Evolutionary conservation across 2,329 filamentous ascomycete genomes (phyloP).

Genomic region (Fusarium graminum): DNA sequence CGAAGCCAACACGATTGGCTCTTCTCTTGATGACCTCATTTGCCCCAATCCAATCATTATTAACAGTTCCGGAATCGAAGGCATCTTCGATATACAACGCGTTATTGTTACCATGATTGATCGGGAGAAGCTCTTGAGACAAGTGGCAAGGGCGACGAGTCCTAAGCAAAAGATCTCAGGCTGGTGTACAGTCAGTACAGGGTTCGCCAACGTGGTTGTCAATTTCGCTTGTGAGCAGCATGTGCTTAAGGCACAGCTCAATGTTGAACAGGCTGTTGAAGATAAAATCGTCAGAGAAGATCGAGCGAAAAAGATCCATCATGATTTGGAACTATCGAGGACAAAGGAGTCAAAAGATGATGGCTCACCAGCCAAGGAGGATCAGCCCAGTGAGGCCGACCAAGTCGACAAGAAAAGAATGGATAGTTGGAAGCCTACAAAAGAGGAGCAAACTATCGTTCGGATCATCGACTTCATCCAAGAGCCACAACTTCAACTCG

Average conservation of each 20-base stretch:
- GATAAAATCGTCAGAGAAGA: slow-evolving; percentile 8
- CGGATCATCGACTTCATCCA: slow-evolving; percentile 10
- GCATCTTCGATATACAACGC: slow-evolving; percentile 12
- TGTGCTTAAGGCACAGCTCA: not conserved
- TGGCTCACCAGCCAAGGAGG: not conserved
- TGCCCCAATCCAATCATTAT: slow-evolving; percentile 12
- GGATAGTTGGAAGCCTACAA: not conserved
- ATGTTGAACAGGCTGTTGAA: slow-evolving; percentile 10
- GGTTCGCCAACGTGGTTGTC: slow-evolving; percentile 13
- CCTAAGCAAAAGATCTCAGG: slow-evolving; percentile 14
- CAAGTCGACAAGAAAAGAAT: not conserved
- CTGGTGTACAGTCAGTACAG: slow-evolving; percentile 13
- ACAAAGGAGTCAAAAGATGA: not conserved
- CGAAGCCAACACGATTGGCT: too few relatives aligned
- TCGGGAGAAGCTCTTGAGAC: slow-evolving; percentile 1
- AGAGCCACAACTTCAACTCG: slow-evolving; percentile 6
- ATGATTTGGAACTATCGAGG: not conserved
- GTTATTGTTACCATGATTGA: slow-evolving; percentile 13
- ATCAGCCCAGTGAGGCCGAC: not conserved
- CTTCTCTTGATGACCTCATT: not conserved
- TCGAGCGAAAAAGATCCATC: not conserved
- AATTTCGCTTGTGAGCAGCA: slow-evolving; percentile 13
- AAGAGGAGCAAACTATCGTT: slow-evolving; percentile 8
- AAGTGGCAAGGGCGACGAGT: not conserved
- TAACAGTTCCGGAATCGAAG: slow-evolving; percentile 12